Evolutionary conservation across 2,329 filamentous ascomycete genomes (phyloP).

Genomic region (Cordyceps fumosorosea): DNA sequence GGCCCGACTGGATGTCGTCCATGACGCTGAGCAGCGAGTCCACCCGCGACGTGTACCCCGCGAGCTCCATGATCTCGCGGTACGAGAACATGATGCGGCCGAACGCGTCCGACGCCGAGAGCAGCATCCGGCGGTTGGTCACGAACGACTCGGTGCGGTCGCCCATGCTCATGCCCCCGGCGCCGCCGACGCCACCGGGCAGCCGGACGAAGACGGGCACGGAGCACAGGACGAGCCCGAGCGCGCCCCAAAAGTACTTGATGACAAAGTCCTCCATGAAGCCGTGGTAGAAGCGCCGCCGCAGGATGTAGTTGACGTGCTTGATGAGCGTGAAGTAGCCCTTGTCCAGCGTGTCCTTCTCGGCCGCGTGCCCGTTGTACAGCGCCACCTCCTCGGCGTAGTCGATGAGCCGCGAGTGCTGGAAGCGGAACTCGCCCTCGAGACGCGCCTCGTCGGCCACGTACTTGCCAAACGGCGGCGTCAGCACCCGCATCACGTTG

Average conservation of each 20-base stretch:
- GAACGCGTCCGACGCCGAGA: slow-evolving; percentile 92
- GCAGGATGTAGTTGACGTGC: slow-evolving; percentile 92
- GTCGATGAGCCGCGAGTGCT: slow-evolving; percentile 90
- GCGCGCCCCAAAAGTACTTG: slow-evolving; percentile 97
- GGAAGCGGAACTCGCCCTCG: slow-evolving; percentile 93
- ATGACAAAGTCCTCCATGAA: slow-evolving; percentile 99
- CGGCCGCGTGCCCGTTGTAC: slow-evolving; percentile 84
- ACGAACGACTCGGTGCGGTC: slow-evolving; percentile 74
- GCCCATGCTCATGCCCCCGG: slow-evolving; percentile 58
- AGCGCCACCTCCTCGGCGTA: slow-evolving; percentile 93
- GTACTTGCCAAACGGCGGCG: slow-evolving; percentile 94
- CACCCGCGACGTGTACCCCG: slow-evolving; percentile 90
- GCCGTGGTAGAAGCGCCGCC: slow-evolving; percentile 90
- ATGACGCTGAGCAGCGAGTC: slow-evolving; percentile 87
- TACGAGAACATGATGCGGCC: slow-evolving; percentile 97
- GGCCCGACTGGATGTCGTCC: slow-evolving; percentile 82
- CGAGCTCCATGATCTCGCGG: slow-evolving; percentile 92
- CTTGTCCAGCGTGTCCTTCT: slow-evolving; percentile 95
- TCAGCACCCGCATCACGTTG: slow-evolving; percentile 86
- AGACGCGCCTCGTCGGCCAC: slow-evolving; percentile 92
- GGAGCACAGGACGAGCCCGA: slow-evolving; percentile 87
- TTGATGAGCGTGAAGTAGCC: slow-evolving; percentile 99
- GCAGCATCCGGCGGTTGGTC: slow-evolving; percentile 84
- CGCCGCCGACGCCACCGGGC: slow-evolving; percentile 54
- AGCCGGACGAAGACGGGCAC: slow-evolving; percentile 94